Evolutionary conservation across 2,329 filamentous ascomycete genomes (phyloP), one percentile per base, ranked within the genome.

Genomic region (Fusarium austroafricanum): DNA sequence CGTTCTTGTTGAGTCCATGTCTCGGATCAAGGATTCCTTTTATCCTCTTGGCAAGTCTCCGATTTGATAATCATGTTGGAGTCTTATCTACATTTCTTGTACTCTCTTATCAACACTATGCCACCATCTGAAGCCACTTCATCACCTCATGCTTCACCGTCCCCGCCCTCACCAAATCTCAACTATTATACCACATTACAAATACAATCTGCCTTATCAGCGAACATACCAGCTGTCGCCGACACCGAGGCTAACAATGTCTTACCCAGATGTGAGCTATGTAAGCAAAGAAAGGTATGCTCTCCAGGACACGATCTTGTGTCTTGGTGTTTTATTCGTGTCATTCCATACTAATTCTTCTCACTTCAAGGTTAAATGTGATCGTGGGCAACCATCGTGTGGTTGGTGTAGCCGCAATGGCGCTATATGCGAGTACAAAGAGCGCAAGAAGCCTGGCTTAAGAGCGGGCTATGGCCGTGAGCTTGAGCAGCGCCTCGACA

Each of bases 281-380:
- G 92, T 82, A 94, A 94, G 79, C 89, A 92, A 78, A 84, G 92
- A 81, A 95, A 94, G 84, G 91, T 93, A 79, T 50, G 52, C 49
- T 50, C 17, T 38, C 17, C n/a, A 10, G 28, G 39, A 45, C 43
- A 43, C 29, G 10, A 18, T 55, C 43, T 29, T 42, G 17, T 18
- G 14, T 38, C 15, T 28, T 28, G 11, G 31, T 40, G 38, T 49
- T 28, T 46, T 38, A 9, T 17, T 40, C 12, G 26, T 21, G 20
- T 23, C 40, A 29, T 47, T 37, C 17, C 15, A 44, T 56, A 17
- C 58, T 72, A 54, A 74, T 60, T 15, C 23, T 11, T 2, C 29
- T 55, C 54, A 37, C n/a, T n/a, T 44, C 12, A 71, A 89, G 88
- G 89, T 91, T 28, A 91, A 91, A 84, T 92, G 90, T 78, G 91